These are phyloP conservation scores for Albugo laibachii DNA, from an alignment of 352 stramenopile species.

Conservation along the genomic window DNA sequence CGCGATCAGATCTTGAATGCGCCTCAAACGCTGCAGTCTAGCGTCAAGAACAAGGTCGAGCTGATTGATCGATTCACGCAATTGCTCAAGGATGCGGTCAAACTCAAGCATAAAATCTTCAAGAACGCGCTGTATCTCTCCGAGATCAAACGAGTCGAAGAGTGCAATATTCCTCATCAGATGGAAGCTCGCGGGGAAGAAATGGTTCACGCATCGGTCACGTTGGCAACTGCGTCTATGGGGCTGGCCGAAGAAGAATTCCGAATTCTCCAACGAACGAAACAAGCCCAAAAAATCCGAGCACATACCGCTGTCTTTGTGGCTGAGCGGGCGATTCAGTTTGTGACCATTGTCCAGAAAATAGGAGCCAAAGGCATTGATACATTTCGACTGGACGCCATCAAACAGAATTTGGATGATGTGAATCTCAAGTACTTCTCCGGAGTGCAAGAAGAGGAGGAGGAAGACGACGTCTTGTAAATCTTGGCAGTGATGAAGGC, in stretches of 20 bases:
- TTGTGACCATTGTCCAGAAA: slow-evolving; percentile 75
- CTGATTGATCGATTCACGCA: slow-evolving; percentile 75
- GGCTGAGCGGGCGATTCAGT: slow-evolving; percentile 45
- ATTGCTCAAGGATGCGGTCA: slow-evolving; percentile 69
- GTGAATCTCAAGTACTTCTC: slow-evolving; percentile 40
- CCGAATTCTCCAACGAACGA: slow-evolving; percentile 30
- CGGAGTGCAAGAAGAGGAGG: slow-evolving; percentile 50
- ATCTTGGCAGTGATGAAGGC: neutral
- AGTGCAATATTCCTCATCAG: slow-evolving; percentile 41
- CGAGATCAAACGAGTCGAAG: slow-evolving; percentile 31
- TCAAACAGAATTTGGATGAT: slow-evolving; percentile 21
- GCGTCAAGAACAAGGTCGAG: slow-evolving; percentile 57
- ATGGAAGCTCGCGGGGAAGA: slow-evolving; percentile 43
- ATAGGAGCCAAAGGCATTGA: slow-evolving; percentile 41
- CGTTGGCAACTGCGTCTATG: slow-evolving; percentile 43
- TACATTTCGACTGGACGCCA: slow-evolving; percentile 15
- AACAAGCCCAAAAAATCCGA: slow-evolving; percentile 62
- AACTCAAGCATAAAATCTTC: slow-evolving; percentile 80
- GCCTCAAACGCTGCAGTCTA: slow-evolving; percentile 30
- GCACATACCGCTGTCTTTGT: slow-evolving; percentile 43
- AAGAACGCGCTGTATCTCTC: slow-evolving; percentile 40
- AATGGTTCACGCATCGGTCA: slow-evolving; percentile 33
- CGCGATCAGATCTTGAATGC: slow-evolving; percentile 48
- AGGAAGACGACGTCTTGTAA: slow-evolving; percentile 77
- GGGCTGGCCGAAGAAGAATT: slow-evolving; percentile 70